Evolutionary conservation across 768 basidiomycete species (phyloP).

Genomic region (Stropharia rugosoannulata): DNA sequence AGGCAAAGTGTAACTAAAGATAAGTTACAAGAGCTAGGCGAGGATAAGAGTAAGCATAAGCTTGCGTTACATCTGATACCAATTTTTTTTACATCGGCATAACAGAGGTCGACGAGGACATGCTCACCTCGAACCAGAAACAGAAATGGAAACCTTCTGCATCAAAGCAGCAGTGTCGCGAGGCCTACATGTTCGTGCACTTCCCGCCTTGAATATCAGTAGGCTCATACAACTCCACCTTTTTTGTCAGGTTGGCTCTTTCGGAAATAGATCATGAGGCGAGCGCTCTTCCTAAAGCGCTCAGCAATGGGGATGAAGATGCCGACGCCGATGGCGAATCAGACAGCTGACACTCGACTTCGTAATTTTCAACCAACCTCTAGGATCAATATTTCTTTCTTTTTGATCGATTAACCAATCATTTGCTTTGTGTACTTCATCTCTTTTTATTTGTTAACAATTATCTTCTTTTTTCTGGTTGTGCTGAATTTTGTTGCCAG

Average conservation of each 20-base stretch:
- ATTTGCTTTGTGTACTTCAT: neutral
- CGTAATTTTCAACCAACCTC: neutral
- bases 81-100: neutral
- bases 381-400: neutral
- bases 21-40: constrained; percentile 65
- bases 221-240: neutral
- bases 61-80: neutral
- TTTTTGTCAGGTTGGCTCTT: constrained; percentile 15
- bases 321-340: constrained; percentile 5
- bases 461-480: no score
- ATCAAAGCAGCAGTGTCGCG: constrained; percentile 54
- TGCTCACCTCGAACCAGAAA: constrained; percentile 49
- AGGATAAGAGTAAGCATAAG: constrained; percentile 55
- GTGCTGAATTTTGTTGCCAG: no score
- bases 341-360: neutral
- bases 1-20: constrained; percentile 66
- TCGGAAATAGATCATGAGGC: constrained; percentile 16
- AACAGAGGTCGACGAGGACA: constrained; percentile 64
- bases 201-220: neutral
- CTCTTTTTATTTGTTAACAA: no score
- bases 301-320: constrained; percentile 1
- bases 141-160: constrained; percentile 61
- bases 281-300: constrained; percentile 1
- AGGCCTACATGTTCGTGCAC: constrained; percentile 57
- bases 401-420: neutral